phyloP scores from a whole-genome alignment of 2,329 filamentous ascomycete species.

The Calonectria hongkongensis region DNA sequence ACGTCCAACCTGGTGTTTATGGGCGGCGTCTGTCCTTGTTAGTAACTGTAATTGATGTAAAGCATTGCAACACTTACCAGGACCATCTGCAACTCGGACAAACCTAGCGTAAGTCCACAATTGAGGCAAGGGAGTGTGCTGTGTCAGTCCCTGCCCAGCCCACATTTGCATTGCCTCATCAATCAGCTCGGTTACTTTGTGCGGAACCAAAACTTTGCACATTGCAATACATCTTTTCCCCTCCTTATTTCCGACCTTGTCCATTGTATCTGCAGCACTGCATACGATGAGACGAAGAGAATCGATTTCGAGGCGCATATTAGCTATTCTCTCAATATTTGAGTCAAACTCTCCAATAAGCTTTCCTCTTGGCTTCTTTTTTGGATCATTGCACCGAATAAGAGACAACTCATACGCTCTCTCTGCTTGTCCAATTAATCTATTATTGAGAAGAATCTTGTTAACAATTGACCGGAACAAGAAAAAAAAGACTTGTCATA shows the following conservation, averaged over 20 bases:
- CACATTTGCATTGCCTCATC: slow-evolving; percentile 94
- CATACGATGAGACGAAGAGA: slow-evolving; percentile 88
- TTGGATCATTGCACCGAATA: slow-evolving; percentile 39
- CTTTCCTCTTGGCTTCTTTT: slow-evolving; percentile 42
- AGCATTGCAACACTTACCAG: slow-evolving; percentile 57
- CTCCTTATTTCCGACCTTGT: slow-evolving; percentile 87
- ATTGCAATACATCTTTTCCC: slow-evolving; percentile 91
- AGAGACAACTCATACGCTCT: slow-evolving; percentile 38
- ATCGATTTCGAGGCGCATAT: slow-evolving; percentile 91
- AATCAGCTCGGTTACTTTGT: slow-evolving; percentile 85
- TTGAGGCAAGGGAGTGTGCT: slow-evolving; percentile 86
- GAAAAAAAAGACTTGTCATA: background rate
- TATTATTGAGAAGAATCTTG: slow-evolving; percentile 80
- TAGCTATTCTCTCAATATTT: slow-evolving; percentile 91
- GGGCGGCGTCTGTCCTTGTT: slow-evolving; percentile 81
- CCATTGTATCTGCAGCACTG: slow-evolving; percentile 92
- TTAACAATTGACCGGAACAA: background rate
- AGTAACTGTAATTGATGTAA: background rate
- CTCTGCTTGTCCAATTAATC: slow-evolving; percentile 76
- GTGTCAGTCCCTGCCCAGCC: slow-evolving; percentile 88
- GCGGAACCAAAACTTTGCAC: slow-evolving; percentile 90
- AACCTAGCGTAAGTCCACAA: slow-evolving; percentile 86
- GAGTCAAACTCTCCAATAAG: slow-evolving; percentile 64
- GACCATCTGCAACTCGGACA: slow-evolving; percentile 88
- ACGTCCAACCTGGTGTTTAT: slow-evolving; percentile 82